Evolutionary conservation across 2,329 filamentous ascomycete genomes (phyloP), one percentile per base, ranked within the genome.

Genomic region (Pseudogymnoascus sp.): DNA sequence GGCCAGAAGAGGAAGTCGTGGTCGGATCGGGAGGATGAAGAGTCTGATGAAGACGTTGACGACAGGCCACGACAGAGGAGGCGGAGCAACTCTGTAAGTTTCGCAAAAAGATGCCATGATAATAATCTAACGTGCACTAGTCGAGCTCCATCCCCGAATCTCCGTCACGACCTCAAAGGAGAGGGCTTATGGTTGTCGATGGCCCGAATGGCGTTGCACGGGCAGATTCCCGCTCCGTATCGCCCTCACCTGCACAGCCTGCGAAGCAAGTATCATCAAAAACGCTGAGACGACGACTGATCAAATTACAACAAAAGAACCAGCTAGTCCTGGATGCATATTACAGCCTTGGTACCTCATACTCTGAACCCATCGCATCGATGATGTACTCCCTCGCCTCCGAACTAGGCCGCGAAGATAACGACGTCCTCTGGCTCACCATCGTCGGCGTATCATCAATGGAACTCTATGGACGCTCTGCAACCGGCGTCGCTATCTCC

Each of bases 381-480:
- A 88, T 97, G 78, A 85, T 97, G 72, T 99, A 97, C 75, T 96
- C 92, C 0, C 81, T 99, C 13, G 95, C 93, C 1, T 96, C 93
- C 1, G 95, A 97, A 72, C 84, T 99, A 6, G 95, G 95, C 66
- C 89, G 93, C 62, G 95, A 97, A 80, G 93, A 97, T 75, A 99
- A 97, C 70, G 93, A 99, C 70, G 81, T 97, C 21, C 81, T 99
- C 13, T 99, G 95, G 95, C 83, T 96, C 64, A 87, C 92, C 5
- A 96, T 97, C 71, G 91, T 99, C 26, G 95, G 95, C 5, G 91
- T 96, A 37, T 92, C 90, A n/a, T 96, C 92, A 15, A 88, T 96
- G 76, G 93, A 97, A 73, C 82, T 97, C 0, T 96, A 95, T 68
- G 93, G 93, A 15, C 87, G 91, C 63, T 93, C 91, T 19, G 91